phyloP scores from a whole-genome alignment of 371 early-diverging fungal species.

The Phascolomyces articulosus region DNA sequence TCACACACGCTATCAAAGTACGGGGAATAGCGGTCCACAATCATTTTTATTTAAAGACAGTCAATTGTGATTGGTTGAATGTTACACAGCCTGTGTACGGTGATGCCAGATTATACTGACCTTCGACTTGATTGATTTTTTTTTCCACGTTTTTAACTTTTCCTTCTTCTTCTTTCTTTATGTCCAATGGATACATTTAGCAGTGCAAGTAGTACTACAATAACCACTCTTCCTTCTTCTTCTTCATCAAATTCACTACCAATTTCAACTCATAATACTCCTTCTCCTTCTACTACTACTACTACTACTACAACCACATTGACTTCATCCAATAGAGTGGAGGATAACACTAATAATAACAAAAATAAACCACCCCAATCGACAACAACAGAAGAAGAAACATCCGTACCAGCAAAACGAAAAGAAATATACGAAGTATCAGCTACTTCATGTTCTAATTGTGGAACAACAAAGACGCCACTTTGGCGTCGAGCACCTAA shows the following conservation, averaged over 20 bases:
- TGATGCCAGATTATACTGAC: too few relatives aligned
- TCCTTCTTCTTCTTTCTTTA: background rate
- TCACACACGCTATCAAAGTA: too few relatives aligned
- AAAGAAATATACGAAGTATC: constrained; percentile 11
- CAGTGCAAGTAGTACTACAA: background rate
- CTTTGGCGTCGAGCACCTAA: constrained; percentile 89
- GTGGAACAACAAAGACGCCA: constrained; percentile 86
- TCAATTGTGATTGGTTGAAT: background rate
- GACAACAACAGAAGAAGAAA: background rate
- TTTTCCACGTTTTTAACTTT: background rate
- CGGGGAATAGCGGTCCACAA: too few relatives aligned
- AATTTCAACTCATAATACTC: background rate
- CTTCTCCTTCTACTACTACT: background rate
- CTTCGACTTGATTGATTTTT: background rate
- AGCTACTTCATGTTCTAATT: constrained; percentile 71
- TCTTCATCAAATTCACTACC: background rate
- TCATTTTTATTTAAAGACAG: background rate
- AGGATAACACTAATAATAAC: background rate
- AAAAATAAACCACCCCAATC: background rate
- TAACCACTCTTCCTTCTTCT: background rate
- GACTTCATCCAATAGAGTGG: background rate
- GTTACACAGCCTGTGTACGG: too few relatives aligned
- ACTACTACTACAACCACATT: background rate
- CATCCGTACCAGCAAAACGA: background rate
- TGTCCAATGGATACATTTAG: constrained; percentile 1